These are phyloP conservation scores for Pythium phragmiticola DNA, from an alignment of 352 stramenopile species.

Conservation along the genomic window DNA sequence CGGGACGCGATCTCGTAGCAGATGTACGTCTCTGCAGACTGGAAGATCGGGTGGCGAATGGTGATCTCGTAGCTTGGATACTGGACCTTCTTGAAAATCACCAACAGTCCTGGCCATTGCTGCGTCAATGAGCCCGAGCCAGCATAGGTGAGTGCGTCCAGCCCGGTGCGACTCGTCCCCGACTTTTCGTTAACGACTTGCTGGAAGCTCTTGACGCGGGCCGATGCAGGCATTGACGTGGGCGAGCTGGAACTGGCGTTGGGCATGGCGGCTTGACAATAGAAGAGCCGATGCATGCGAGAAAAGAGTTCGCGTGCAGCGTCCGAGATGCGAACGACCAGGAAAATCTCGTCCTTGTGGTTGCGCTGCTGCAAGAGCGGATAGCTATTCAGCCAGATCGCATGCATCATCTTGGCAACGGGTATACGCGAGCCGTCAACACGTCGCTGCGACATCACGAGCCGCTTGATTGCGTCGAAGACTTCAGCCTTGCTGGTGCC, in stretches of 20 bases:
- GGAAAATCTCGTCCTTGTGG: constrained; percentile 35
- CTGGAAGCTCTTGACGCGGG: constrained; percentile 24
- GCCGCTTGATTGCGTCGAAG: constrained; percentile 39
- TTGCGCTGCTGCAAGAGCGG: constrained; percentile 29
- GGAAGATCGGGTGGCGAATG: constrained; percentile 37
- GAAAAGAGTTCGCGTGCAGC: constrained; percentile 47
- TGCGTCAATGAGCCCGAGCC: constrained; percentile 23
- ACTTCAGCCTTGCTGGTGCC: constrained; percentile 39
- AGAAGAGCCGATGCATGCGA: constrained; percentile 74
- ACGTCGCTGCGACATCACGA: constrained; percentile 58
- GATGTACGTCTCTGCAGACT: constrained; percentile 51
- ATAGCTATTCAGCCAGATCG: constrained; percentile 52
- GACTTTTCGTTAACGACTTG: constrained; percentile 19
- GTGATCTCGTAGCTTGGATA: constrained; percentile 56
- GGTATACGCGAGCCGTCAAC: constrained; percentile 76
- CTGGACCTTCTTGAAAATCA: constrained; percentile 65
- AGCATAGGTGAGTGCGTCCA: constrained; percentile 20
- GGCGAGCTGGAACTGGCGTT: constrained; percentile 10
- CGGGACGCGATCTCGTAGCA: constrained; percentile 66
- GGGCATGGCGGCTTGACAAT: constrained; percentile 52
- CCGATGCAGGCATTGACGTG: constrained; percentile 9
- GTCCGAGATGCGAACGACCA: constrained; percentile 49
- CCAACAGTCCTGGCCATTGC: constrained; percentile 74
- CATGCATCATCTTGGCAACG: constrained; percentile 53
- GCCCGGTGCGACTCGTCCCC: constrained; percentile 3